Evolutionary conservation across 805 yeast species (phyloP).

Genomic region (Monosporozyma siamensis): DNA sequence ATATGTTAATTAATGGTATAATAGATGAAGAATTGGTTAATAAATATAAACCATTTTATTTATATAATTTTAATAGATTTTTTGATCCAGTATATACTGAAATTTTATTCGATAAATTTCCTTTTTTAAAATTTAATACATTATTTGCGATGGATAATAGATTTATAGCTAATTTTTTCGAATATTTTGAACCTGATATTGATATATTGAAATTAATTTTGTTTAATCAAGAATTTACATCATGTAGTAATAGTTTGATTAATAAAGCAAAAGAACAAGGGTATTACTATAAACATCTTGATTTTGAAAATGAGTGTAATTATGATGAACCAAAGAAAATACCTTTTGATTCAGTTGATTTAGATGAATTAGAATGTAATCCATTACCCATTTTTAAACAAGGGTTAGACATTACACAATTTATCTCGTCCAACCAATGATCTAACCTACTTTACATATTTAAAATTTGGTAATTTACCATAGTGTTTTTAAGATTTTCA

Average conservation of each 20-base stretch:
- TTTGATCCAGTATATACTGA: neutral
- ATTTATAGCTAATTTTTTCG: neutral
- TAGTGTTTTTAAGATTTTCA: too few relatives aligned
- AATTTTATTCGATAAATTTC: neutral
- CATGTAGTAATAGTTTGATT: neutral
- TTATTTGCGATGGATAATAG: neutral
- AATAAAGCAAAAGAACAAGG: neutral
- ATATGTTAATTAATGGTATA: neutral
- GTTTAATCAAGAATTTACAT: neutral
- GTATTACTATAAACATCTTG: conserved; percentile 2
- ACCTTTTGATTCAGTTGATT: neutral
- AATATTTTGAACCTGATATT: neutral
- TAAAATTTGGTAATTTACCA: too few relatives aligned
- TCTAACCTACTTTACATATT: too few relatives aligned
- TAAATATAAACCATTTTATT: conserved; percentile 1
- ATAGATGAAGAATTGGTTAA: neutral
- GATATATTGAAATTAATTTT: neutral
- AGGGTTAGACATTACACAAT: neutral
- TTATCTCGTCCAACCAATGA: neutral
- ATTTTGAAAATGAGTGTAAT: conserved; percentile 3
- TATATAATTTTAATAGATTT: neutral
- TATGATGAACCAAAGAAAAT: neutral
- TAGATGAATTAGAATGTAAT: neutral
- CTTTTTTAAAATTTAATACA: neutral
- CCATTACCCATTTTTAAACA: neutral